phyloP scores from a whole-genome alignment of 495 filamentous ascomycete species.

The Podospora tetraspora region DNA sequence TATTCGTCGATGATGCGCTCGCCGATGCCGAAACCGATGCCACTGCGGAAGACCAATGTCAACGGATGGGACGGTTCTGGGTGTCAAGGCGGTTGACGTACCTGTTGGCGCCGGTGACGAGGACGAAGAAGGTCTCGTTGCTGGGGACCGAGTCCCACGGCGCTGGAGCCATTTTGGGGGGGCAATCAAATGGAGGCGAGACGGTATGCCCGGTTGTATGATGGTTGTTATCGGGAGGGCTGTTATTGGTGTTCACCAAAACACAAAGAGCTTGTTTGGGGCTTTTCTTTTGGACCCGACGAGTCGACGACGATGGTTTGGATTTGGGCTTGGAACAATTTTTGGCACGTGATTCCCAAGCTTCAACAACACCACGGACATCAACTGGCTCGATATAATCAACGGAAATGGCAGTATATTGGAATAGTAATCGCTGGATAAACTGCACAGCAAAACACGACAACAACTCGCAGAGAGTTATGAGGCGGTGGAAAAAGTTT shows the following conservation, averaged over 20 bases:
- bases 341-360: neutral
- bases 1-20: slow-evolving; percentile 89
- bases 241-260: neutral
- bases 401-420: neutral
- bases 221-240: neutral
- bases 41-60: slow-evolving; percentile 47
- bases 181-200: neutral
- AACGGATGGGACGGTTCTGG: slow-evolving; percentile 17
- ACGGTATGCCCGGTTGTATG: neutral
- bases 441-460: neutral
- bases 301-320: neutral
- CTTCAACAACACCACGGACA: neutral
- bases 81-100: slow-evolving; percentile 25
- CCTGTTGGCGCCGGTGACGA: slow-evolving; percentile 76
- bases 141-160: slow-evolving; percentile 48
- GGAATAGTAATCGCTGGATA: neutral
- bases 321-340: neutral
- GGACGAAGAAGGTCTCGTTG: slow-evolving; percentile 46
- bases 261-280: neutral
- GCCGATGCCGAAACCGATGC: slow-evolving; percentile 82
- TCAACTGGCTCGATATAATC: neutral
- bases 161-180: slow-evolving; percentile 35
- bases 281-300: neutral
- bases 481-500: neutral
- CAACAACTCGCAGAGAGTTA: neutral